Conservation (phyloP, 495 filamentous ascomycete species). For the Penicillium odoratum region DNA sequence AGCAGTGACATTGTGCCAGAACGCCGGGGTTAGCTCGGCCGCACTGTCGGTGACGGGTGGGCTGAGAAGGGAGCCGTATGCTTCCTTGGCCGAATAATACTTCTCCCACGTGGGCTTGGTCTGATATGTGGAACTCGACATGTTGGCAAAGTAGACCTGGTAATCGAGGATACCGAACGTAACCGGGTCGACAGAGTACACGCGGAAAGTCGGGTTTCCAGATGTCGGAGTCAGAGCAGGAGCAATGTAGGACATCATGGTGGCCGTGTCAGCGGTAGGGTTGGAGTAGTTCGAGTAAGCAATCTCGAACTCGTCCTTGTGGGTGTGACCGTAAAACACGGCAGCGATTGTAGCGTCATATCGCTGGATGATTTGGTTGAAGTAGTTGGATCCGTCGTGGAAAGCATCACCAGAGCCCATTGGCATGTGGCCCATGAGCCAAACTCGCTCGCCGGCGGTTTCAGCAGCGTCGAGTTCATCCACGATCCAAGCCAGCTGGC, state of each 20-base stretch:
- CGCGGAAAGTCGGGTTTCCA: conserved; percentile 53
- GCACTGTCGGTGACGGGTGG: conserved; percentile 37
- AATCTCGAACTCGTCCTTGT: conserved; percentile 56
- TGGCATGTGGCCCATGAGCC: conserved; percentile 54
- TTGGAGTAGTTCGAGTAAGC: conserved; percentile 46
- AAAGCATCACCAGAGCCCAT: conserved; percentile 46
- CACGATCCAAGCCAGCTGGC: conserved; percentile 52
- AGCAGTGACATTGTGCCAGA: conserved; percentile 58
- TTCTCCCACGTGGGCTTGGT: conserved; percentile 46
- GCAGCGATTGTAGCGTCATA: conserved; percentile 53
- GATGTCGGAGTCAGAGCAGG: conserved; percentile 54
- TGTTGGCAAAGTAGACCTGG: conserved; percentile 52
- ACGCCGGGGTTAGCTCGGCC: conserved; percentile 52
- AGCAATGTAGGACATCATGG: conserved; percentile 49
- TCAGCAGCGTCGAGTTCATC: conserved; percentile 53
- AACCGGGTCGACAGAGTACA: conserved; percentile 54
- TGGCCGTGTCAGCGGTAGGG: conserved; percentile 36
- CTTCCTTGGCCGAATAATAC: conserved; percentile 54
- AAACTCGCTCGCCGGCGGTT: conserved; percentile 49
- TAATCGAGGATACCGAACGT: conserved; percentile 54
- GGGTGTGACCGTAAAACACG: conserved; percentile 57
- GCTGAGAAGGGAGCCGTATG: conserved; percentile 46
- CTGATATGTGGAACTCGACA: conserved; percentile 43
- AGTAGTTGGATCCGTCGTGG: conserved; percentile 51
- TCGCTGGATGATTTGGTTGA: conserved; percentile 54